phyloP scores from a whole-genome alignment of 1,284 basidiomycete genomes.

The Malassezia yamatoensis region DNA sequence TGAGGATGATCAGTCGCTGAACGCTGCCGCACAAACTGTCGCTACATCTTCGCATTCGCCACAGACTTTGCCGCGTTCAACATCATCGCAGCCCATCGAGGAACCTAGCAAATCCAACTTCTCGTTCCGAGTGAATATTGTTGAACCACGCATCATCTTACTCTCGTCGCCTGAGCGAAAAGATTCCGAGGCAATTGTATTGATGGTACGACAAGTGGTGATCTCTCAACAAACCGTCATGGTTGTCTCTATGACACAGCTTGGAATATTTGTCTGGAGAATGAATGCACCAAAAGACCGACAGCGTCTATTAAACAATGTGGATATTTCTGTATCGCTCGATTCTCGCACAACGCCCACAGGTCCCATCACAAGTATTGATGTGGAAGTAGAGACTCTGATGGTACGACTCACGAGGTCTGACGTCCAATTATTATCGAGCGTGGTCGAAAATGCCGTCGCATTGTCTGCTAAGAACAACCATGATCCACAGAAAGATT shows the following conservation, averaged over 20 bases:
- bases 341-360: conserved; percentile 67
- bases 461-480: conserved; percentile 54
- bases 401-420: conserved; percentile 85
- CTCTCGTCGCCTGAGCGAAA: conserved; percentile 72
- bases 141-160: conserved; percentile 80
- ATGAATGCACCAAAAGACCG: conserved; percentile 79
- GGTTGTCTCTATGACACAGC: conserved; percentile 66
- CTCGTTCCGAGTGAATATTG: conserved; percentile 73
- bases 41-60: background rate
- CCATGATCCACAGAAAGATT: background rate
- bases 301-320: conserved; percentile 83
- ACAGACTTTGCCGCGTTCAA: background rate
- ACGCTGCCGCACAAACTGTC: background rate
- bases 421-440: conserved; percentile 79
- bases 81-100: background rate
- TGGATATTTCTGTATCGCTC: conserved; percentile 76
- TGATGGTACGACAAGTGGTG: conserved; percentile 74
- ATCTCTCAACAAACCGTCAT: conserved; percentile 84
- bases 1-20: background rate
- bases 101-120: conserved; percentile 21
- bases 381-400: conserved; percentile 65
- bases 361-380: conserved; percentile 72
- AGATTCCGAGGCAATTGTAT: conserved; percentile 75
- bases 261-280: conserved; percentile 82
- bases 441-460: conserved; percentile 79